A percentile compares a stretch with the other conserved stretches of the same genome.
Evolutionary conservation across 108 stramenopile species (phyloP).

Genomic region (Cyclostephanos invisitatus): DNA sequence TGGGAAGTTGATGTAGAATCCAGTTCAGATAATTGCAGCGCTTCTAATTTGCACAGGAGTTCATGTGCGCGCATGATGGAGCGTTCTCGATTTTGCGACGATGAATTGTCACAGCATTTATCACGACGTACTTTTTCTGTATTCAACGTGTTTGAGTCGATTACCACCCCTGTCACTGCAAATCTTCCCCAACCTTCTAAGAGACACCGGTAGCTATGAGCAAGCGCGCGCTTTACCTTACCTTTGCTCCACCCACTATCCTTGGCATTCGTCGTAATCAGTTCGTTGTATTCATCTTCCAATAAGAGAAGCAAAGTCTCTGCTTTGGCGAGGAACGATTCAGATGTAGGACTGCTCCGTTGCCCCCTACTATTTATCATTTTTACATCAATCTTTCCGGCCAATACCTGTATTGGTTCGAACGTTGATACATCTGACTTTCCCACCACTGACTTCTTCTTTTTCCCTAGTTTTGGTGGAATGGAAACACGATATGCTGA

Average conservation of each 20-base stretch:
- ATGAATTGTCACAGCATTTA: neutral
- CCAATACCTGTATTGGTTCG: slow-evolving; percentile 18
- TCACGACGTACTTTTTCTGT: neutral
- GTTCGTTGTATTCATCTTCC: slow-evolving; percentile 24
- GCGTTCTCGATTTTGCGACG: slow-evolving; percentile 4
- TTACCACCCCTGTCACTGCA: slow-evolving; percentile 21
- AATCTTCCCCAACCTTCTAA: slow-evolving; percentile 47
- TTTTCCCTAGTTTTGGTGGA: slow-evolving; percentile 7
- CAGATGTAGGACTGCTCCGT: slow-evolving; percentile 13
- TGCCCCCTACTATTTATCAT: neutral
- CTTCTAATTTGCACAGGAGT: slow-evolving; percentile 26
- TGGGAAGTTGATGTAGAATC: neutral
- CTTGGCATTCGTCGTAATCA: neutral
- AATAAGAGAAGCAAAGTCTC: slow-evolving; percentile 30
- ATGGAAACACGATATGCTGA: slow-evolving; percentile 13
- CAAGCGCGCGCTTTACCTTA: slow-evolving; percentile 18
- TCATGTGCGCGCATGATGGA: slow-evolving; percentile 42
- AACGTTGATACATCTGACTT: neutral
- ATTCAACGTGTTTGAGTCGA: neutral
- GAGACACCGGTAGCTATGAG: slow-evolving; percentile 20
- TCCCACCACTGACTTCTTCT: slow-evolving; percentile 4
- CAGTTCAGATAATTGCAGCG: slow-evolving; percentile 1
- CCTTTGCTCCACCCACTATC: neutral
- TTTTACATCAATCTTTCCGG: slow-evolving; percentile 20
- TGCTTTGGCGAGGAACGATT: slow-evolving; percentile 37